Evolutionary conservation across 225 moss, liverwort and hornwort genomes (phyloP).

Genomic region (Bryum argenteum): DNA sequence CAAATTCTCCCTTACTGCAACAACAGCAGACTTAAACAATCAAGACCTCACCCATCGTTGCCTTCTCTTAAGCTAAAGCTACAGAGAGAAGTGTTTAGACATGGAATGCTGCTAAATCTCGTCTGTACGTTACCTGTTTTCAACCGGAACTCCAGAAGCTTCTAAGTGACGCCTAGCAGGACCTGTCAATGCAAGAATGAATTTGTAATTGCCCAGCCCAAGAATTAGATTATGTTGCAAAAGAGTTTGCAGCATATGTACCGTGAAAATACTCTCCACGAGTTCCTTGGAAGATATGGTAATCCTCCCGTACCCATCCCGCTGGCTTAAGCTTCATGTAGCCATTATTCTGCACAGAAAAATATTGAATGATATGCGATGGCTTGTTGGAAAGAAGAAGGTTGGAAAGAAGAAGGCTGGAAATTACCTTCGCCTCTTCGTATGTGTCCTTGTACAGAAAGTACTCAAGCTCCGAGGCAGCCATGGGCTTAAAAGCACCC

Average conservation of each 20-base stretch:
- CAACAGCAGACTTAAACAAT: background rate
- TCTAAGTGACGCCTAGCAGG: conserved; percentile 90
- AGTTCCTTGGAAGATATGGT: conserved; percentile 94
- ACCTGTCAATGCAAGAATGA: conserved; percentile 36
- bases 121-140: conserved; percentile 59
- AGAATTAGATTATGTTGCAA: background rate
- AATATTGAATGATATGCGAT: background rate
- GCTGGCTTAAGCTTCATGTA: conserved; percentile 74
- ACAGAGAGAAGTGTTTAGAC: too few species aligned
- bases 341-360: conserved; percentile 53
- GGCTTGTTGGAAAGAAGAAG: background rate
- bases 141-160: conserved; percentile 94
- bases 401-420: background rate
- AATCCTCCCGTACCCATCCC: conserved; percentile 94
- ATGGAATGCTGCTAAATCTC: too few species aligned
- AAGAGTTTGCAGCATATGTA: conserved; percentile 18
- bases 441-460: conserved; percentile 77
- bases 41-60: too few species aligned
- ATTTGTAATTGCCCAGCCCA: background rate
- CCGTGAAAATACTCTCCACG: conserved; percentile 92
- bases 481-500: conserved; percentile 71
- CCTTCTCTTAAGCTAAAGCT: too few species aligned
- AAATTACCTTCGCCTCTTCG: conserved; percentile 69
- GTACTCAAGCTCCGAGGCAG: conserved; percentile 94
- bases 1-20: conserved; percentile 90